A percentile compares a stretch with the other conserved stretches of the same genome.
Conservation (phyloP, 2,329 filamentous ascomycete genomes). For the Xylogone sp. region DNA sequence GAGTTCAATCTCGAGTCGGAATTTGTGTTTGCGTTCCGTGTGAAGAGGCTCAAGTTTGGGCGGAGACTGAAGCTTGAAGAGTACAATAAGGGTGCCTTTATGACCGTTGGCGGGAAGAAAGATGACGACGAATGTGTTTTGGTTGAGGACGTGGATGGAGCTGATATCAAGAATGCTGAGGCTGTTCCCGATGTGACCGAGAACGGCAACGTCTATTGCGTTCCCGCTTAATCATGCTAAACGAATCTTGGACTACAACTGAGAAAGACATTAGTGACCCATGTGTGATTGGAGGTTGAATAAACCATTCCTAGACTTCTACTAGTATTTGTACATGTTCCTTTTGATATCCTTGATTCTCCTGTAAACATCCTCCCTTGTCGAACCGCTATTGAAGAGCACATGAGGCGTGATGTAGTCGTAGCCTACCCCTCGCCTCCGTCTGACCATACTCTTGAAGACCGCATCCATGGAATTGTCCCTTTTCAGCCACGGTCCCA, state of each 20-base stretch:
- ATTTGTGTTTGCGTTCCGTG: constrained; percentile 25
- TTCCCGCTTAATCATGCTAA: constrained; percentile 13
- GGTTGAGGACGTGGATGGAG: constrained; percentile 21
- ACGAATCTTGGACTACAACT: not conserved
- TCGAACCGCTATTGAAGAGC: constrained; percentile 2
- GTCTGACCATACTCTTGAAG: constrained; percentile 8
- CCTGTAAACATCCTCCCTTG: constrained; percentile 6
- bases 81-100: constrained; percentile 23
- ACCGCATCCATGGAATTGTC: constrained; percentile 7
- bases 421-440: constrained; percentile 8
- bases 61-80: constrained; percentile 20
- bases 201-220: constrained; percentile 19
- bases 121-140: constrained; percentile 18
- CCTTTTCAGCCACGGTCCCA: constrained; percentile 6
- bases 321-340: constrained; percentile 3
- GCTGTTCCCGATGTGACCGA: constrained; percentile 20
- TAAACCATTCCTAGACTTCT: not conserved
- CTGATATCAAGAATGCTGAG: constrained; percentile 18
- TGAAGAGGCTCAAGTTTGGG: constrained; percentile 22
- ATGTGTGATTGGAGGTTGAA: no score
- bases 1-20: constrained; percentile 20
- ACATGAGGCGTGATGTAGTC: constrained; percentile 11
- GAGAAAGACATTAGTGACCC: not conserved
- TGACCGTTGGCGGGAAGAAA: constrained; percentile 16
- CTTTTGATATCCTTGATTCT: constrained; percentile 3